A percentile compares a stretch with the other conserved stretches of the same genome.
These are phyloP conservation scores for Phytophthora brassicae DNA, from an alignment of 352 stramenopile genomes.

Conservation along the genomic window DNA sequence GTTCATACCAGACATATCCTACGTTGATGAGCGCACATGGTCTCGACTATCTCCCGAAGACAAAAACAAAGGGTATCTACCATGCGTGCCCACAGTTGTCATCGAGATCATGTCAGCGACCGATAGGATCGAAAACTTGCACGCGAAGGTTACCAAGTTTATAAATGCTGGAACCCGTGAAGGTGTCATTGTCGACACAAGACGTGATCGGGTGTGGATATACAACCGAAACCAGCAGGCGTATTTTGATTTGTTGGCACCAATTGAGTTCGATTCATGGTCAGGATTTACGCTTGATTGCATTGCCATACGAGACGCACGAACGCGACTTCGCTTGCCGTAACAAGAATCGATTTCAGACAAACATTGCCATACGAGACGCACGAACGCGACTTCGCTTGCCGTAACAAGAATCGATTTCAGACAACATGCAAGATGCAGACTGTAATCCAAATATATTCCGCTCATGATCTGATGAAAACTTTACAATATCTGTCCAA, in stretches of 20 bases:
- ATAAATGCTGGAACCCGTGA: conserved; percentile 29
- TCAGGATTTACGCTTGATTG: conserved; percentile 33
- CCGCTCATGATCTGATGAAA: too few species aligned
- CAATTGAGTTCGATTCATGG: conserved; percentile 33
- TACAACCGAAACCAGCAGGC: conserved; percentile 23
- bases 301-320: not conserved
- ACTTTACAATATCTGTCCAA: too few species aligned
- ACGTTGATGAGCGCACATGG: conserved; percentile 4
- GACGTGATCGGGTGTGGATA: conserved; percentile 27
- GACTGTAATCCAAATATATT: too few species aligned
- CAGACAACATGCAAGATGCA: too few species aligned
- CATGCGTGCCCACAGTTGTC: conserved; percentile 1
- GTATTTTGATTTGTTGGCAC: conserved; percentile 18
- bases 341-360: too few species aligned
- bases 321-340: not conserved
- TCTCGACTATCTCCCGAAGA: conserved; percentile 1
- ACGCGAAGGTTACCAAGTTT: conserved; percentile 16
- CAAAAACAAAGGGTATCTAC: not conserved
- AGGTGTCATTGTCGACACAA: conserved; percentile 26
- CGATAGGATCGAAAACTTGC: conserved; percentile 6
- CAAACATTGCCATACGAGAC: too few species aligned
- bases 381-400: too few species aligned
- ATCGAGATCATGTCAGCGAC: not conserved
- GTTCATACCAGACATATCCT: conserved; percentile 3
- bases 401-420: too few species aligned